phyloP scores from a whole-genome alignment of 495 filamentous ascomycete species.

The Beverwykella pulmonaria region DNA sequence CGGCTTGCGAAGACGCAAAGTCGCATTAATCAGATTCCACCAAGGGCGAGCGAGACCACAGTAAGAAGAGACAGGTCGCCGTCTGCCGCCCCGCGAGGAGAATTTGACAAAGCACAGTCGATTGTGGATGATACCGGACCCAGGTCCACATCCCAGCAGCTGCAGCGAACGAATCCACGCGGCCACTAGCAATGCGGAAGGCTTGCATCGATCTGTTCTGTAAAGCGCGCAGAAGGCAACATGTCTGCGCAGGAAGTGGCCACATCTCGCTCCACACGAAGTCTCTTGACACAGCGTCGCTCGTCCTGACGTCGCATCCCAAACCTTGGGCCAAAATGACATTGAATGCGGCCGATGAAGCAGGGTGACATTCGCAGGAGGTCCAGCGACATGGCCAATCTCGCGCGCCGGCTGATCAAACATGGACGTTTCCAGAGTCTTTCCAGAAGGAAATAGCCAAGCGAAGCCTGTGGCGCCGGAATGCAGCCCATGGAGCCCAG shows the following conservation, averaged over 20 bases:
- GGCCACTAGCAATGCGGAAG: conserved; percentile 16
- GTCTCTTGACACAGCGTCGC: conserved; percentile 8
- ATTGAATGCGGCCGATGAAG: neutral
- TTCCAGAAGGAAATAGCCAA: conserved; percentile 39
- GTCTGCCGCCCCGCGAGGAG: neutral
- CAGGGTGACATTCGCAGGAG: conserved; percentile 17
- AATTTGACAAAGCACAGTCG: conserved; percentile 16
- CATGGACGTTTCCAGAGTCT: conserved; percentile 36
- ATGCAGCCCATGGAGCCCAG: neutral
- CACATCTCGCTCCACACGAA: neutral
- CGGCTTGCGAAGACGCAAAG: neutral
- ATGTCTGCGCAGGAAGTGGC: conserved; percentile 20
- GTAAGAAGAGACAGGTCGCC: conserved; percentile 10
- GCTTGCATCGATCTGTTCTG: conserved; percentile 29
- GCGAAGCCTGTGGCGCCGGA: conserved; percentile 26
- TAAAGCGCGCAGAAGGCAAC: conserved; percentile 6
- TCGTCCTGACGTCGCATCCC: conserved; percentile 25
- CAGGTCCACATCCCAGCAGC: conserved; percentile 14
- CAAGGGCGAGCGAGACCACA: conserved; percentile 18
- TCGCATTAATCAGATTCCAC: neutral
- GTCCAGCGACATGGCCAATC: conserved; percentile 17
- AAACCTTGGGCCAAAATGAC: conserved; percentile 11
- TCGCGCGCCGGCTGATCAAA: conserved; percentile 29
- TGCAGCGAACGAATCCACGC: conserved; percentile 25
- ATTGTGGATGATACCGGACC: conserved; percentile 19